Conservation (phyloP, 495 filamentous ascomycete species). For the Talaromyces ruber region DNA sequence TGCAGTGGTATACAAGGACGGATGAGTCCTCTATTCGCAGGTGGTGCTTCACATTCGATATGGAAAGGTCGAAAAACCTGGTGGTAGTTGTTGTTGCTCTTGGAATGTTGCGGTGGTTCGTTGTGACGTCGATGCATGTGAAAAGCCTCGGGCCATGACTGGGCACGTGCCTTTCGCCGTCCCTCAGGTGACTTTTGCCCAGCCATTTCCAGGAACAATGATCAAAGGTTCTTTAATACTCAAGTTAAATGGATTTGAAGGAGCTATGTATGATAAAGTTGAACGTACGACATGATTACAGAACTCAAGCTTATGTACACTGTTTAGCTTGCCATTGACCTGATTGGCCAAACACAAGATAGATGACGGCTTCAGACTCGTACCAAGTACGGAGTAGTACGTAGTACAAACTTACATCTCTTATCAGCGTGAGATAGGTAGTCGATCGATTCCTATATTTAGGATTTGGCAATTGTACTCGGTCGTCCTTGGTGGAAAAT, state of each 20-base stretch:
- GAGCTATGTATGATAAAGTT: background rate
- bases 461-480: background rate
- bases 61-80: background rate
- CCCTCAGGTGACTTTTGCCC: background rate
- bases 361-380: background rate
- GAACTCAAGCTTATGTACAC: background rate
- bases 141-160: background rate
- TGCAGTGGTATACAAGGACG: background rate
- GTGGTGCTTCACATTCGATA: background rate
- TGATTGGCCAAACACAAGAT: background rate
- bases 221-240: background rate
- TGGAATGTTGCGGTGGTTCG: background rate
- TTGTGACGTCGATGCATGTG: conserved; percentile 1
- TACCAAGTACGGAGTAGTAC: background rate
- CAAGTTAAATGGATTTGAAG: background rate
- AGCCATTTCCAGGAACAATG: background rate
- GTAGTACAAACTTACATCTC: background rate
- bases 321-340: background rate
- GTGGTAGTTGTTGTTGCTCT: background rate
- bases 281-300: too few relatives aligned
- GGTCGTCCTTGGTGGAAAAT: background rate
- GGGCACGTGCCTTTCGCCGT: background rate
- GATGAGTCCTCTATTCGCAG: background rate
- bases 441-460: background rate
- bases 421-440: background rate